These are phyloP conservation scores for Boletus reticuloceps DNA, from an alignment of 768 basidiomycete genomes.

Conservation along the genomic window DNA sequence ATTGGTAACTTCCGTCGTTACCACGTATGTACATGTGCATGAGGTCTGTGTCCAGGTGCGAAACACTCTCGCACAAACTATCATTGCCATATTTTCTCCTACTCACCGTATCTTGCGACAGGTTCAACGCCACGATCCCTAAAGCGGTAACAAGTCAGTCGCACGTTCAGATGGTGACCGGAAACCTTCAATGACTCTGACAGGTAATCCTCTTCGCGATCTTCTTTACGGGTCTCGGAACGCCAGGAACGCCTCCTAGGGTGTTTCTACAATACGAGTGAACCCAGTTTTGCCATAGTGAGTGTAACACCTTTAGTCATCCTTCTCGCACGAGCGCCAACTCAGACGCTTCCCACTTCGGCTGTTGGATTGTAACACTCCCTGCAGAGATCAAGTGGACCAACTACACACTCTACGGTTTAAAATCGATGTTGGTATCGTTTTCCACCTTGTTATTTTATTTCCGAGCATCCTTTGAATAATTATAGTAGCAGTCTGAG, in stretches of 20 bases:
- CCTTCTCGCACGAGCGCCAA: too few relatives aligned
- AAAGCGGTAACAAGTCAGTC: conserved; percentile 11
- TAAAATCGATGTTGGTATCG: conserved; percentile 4
- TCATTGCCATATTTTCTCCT: background rate
- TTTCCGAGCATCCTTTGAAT: background rate
- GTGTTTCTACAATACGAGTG: background rate
- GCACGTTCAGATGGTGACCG: background rate
- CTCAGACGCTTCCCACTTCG: background rate
- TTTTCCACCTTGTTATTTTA: background rate
- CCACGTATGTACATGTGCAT: conserved; percentile 7
- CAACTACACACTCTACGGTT: background rate
- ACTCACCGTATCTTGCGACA: background rate
- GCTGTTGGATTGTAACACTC: background rate
- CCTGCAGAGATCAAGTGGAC: background rate
- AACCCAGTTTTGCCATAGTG: background rate
- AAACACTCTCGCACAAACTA: background rate
- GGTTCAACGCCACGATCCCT: background rate
- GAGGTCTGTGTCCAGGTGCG: background rate
- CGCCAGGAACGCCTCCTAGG: background rate
- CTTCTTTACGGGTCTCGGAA: background rate
- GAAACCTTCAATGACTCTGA: background rate
- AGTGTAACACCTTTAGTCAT: background rate
- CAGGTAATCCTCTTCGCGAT: background rate
- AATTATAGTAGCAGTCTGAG: background rate
- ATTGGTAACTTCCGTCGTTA: conserved; percentile 17